A percentile compares a stretch with the other conserved stretches of the same genome.
Evolutionary conservation across 495 filamentous ascomycete genomes (phyloP).

Genomic region (Hypomontagnella submonticulosa): DNA sequence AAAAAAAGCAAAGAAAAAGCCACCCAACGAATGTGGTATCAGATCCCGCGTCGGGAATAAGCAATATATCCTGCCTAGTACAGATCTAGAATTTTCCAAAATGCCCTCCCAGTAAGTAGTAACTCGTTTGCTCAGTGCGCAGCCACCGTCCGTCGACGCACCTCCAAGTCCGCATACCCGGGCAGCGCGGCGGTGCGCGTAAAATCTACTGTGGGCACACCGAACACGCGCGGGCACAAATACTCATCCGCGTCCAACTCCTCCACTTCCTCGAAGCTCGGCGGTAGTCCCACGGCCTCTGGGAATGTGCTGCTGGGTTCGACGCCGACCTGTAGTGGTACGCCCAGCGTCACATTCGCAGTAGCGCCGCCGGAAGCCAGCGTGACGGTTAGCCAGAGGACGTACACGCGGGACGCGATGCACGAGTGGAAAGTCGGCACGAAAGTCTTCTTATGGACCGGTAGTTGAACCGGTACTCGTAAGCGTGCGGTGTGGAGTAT

Average conservation of each 20-base stretch:
- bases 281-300: slow-evolving; percentile 34
- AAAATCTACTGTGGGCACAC: slow-evolving; percentile 45
- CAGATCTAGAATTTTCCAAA: background rate
- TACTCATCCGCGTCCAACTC: slow-evolving; percentile 57
- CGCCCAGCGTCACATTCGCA: slow-evolving; percentile 68
- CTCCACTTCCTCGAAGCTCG: slow-evolving; percentile 53
- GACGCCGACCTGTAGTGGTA: slow-evolving; percentile 81
- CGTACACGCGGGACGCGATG: slow-evolving; percentile 81
- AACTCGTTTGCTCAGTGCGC: slow-evolving; percentile 11
- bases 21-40: slow-evolving; percentile 17
- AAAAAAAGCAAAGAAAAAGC: background rate
- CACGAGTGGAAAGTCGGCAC: slow-evolving; percentile 92
- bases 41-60: background rate
- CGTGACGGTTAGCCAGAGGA: slow-evolving; percentile 73
- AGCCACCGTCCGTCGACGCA: slow-evolving; percentile 22
- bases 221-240: slow-evolving; percentile 58
- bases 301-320: slow-evolving; percentile 36
- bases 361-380: slow-evolving; percentile 67
- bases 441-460: slow-evolving; percentile 72
- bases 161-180: slow-evolving; percentile 47
- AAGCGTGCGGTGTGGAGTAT: slow-evolving; percentile 72
- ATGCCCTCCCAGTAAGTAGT: too few species aligned
- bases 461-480: slow-evolving; percentile 78
- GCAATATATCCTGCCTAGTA: background rate
- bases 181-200: slow-evolving; percentile 43